These are phyloP conservation scores for Dothideomycetidae sp. DNA, from an alignment of 2,329 filamentous ascomycete genomes.

Conservation along the genomic window DNA sequence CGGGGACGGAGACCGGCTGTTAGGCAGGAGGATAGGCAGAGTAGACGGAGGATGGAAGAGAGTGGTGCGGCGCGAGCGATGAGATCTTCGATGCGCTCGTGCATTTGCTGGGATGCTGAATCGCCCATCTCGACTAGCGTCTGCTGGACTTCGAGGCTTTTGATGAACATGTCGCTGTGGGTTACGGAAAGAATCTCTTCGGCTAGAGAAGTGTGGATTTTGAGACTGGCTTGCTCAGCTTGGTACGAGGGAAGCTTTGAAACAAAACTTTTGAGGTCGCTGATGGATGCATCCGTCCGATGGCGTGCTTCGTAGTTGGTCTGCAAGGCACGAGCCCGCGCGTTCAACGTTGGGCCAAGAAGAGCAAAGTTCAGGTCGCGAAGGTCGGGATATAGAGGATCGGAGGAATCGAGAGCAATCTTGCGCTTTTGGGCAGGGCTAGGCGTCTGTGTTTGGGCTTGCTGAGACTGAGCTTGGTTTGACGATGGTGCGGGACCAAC, in stretches of 20 bases:
- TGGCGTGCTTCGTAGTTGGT: constrained; percentile 82
- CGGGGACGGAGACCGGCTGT: constrained; percentile 76
- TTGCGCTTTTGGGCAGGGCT: constrained; percentile 53
- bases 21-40: constrained; percentile 86
- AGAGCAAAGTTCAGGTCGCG: constrained; percentile 92
- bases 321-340: constrained; percentile 72
- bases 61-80: constrained; percentile 75
- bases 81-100: constrained; percentile 86
- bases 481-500: constrained; percentile 49
- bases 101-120: constrained; percentile 56
- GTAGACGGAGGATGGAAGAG: constrained; percentile 63
- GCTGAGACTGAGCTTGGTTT: constrained; percentile 21
- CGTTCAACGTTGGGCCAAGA: constrained; percentile 77
- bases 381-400: constrained; percentile 75
- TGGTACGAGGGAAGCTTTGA: constrained; percentile 83
- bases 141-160: constrained; percentile 83
- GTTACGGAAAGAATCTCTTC: constrained; percentile 95
- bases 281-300: constrained; percentile 63
- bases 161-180: constrained; percentile 74
- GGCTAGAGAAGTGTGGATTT: constrained; percentile 78
- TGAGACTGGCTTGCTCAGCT: constrained; percentile 83
- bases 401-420: constrained; percentile 74
- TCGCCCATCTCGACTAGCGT: constrained; percentile 85
- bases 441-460: constrained; percentile 21
- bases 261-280: constrained; percentile 91